Evolutionary conservation across 495 filamentous ascomycete genomes (phyloP).

Genomic region (Xylaria grammica): DNA sequence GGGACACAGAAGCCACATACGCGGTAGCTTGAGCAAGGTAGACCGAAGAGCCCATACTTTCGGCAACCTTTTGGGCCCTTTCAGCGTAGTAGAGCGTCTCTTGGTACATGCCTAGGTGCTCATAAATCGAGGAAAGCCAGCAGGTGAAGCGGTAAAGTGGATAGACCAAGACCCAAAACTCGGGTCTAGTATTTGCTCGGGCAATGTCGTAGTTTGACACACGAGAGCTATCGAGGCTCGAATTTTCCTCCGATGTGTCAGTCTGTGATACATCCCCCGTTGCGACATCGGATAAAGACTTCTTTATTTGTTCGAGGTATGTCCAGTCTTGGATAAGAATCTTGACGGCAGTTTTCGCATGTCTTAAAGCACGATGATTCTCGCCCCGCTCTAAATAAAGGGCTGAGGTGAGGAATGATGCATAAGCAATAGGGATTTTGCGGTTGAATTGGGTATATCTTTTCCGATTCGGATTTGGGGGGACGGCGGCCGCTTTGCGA

Average conservation of each 20-base stretch:
- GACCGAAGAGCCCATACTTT: conserved; percentile 65
- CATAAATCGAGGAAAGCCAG: conserved; percentile 75
- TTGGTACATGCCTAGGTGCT: conserved; percentile 82
- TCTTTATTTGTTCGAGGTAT: conserved; percentile 59
- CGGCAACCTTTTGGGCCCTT: conserved; percentile 79
- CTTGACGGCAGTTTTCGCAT: conserved; percentile 69
- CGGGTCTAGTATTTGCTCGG: conserved; percentile 57
- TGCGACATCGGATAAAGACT: conserved; percentile 29
- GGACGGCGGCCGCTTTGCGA: conserved; percentile 33
- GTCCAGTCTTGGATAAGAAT: conserved; percentile 74
- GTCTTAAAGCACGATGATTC: conserved; percentile 66
- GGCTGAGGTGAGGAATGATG: conserved; percentile 64
- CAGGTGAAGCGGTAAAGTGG: conserved; percentile 70
- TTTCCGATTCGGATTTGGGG: conserved; percentile 19
- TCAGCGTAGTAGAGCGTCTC: conserved; percentile 92
- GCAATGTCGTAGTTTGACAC: conserved; percentile 22
- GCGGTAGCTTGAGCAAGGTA: conserved; percentile 60
- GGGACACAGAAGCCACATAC: conserved; percentile 67
- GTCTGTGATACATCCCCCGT: conserved; percentile 40
- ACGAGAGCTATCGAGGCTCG: conserved; percentile 33
- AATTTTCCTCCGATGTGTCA: conserved; percentile 40
- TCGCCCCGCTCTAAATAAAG: conserved; percentile 68
- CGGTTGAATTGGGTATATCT: conserved; percentile 35
- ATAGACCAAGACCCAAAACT: conserved; percentile 81
- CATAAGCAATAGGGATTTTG: conserved; percentile 54